Conservation (phyloP, 176 grass and related monocot species). For the Hordeum vulgare region MorexV3_pseudomolecules_assembly NC_058521.1:186796500-186796999, state of each 20-base stretch:
- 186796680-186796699: conserved; percentile 51
- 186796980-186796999: conserved; percentile 77
- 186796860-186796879: conserved; percentile 4
- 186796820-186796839: background rate
- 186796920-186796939: conserved; percentile 46
- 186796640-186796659: conserved; percentile 85
- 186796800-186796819: background rate
- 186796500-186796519: conserved; percentile 75
- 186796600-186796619: conserved; percentile 80
- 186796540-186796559: conserved; percentile 57
- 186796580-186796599: conserved; percentile 57
- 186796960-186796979: conserved; percentile 69
- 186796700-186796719: background rate
- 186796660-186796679: conserved; percentile 53
- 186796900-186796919: conserved; percentile 33
- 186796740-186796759: background rate
- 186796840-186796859: background rate
- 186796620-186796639: conserved; percentile 90
- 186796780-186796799: background rate
- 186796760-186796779: background rate
- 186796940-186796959: conserved; percentile 90
- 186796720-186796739: conserved; percentile 7
- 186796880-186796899: conserved; percentile 1
- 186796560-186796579: conserved; percentile 60
- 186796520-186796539: conserved; percentile 85